These are phyloP conservation scores for Sisymbrium altissimum DNA, from an alignment of 345 rosid genomes.

Conservation along the genomic window DNA sequence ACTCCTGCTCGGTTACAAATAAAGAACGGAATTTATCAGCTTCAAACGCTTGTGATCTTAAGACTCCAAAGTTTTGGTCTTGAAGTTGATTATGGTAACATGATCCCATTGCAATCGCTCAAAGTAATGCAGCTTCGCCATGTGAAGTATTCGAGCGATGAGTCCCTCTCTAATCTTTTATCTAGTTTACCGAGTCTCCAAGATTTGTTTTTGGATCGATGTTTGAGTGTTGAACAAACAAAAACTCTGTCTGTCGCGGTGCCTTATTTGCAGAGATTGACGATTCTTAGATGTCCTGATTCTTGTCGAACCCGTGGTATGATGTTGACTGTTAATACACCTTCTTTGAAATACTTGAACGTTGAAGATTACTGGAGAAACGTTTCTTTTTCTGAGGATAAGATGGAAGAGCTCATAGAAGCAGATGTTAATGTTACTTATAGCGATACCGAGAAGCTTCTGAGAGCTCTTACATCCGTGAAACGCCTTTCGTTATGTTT, in stretches of 20 bases:
- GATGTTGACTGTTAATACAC: background rate
- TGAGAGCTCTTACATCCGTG: background rate
- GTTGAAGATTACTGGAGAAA: conserved; percentile 5
- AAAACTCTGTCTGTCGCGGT: background rate
- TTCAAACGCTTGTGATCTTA: background rate
- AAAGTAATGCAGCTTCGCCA: background rate
- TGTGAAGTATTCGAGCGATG: background rate
- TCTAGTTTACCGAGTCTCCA: background rate
- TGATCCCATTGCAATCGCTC: background rate
- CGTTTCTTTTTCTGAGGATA: background rate
- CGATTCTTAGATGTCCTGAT: background rate
- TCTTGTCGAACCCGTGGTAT: background rate
- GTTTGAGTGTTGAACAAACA: background rate
- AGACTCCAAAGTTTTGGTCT: background rate
- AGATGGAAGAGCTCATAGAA: conserved; percentile 11
- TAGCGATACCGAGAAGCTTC: background rate
- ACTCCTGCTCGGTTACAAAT: background rate
- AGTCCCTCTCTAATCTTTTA: conserved; percentile 1
- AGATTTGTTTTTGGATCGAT: conserved; percentile 1
- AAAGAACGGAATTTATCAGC: background rate
- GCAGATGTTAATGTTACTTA: background rate
- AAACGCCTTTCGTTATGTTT: conserved; percentile 1
- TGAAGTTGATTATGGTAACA: background rate
- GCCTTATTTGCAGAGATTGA: background rate
- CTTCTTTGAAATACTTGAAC: conserved; percentile 9